Percentiles rank a stretch among this genome's conserved stretches.
Evolutionary conservation across 2,329 filamentous ascomycete species (phyloP).

Genomic region (Neobulgaria alba): DNA sequence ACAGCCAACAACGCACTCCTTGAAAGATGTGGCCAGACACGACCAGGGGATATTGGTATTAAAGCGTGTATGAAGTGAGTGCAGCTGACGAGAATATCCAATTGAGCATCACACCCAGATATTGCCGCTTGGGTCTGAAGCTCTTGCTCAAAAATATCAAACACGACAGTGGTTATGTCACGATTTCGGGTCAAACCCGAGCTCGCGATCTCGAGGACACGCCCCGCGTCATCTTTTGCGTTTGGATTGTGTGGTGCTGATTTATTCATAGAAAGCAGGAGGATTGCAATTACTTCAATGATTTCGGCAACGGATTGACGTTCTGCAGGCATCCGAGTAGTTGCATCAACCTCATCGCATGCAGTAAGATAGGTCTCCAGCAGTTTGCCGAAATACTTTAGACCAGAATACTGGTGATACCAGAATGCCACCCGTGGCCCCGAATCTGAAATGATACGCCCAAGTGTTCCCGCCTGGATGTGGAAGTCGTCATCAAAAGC

Average conservation of each 20-base stretch:
- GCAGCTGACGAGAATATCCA: conserved; percentile 62
- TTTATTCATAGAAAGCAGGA: conserved; percentile 42
- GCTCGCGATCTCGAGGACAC: conserved; percentile 49
- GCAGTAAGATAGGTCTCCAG: conserved; percentile 58
- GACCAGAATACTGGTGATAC: conserved; percentile 64
- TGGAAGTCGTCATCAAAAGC: conserved; percentile 41
- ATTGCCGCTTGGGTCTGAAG: conserved; percentile 38
- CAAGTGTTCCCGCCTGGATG: conserved; percentile 57
- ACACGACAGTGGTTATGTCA: conserved; percentile 74
- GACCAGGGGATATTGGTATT: conserved; percentile 62
- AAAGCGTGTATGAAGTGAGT: conserved; percentile 72
- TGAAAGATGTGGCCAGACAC: conserved; percentile 84
- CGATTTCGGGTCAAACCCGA: conserved; percentile 45
- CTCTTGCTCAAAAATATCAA: conserved; percentile 74
- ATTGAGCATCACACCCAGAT: conserved; percentile 32
- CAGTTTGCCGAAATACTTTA: conserved; percentile 71
- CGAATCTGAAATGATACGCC: conserved; percentile 69
- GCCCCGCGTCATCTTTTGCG: conserved; percentile 30
- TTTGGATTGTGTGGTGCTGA: conserved; percentile 28
- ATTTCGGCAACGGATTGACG: conserved; percentile 62
- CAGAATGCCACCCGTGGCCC: conserved; percentile 69
- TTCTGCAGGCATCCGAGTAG: conserved; percentile 39
- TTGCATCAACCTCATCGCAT: conserved; percentile 37
- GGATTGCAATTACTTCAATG: conserved; percentile 62
- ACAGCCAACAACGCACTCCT: conserved; percentile 72